Evolutionary conservation across 176 grass and related monocot genomes (phyloP), one percentile per base, ranked within the genome.

Genomic region (Cymbopogon citratus): DNA sequence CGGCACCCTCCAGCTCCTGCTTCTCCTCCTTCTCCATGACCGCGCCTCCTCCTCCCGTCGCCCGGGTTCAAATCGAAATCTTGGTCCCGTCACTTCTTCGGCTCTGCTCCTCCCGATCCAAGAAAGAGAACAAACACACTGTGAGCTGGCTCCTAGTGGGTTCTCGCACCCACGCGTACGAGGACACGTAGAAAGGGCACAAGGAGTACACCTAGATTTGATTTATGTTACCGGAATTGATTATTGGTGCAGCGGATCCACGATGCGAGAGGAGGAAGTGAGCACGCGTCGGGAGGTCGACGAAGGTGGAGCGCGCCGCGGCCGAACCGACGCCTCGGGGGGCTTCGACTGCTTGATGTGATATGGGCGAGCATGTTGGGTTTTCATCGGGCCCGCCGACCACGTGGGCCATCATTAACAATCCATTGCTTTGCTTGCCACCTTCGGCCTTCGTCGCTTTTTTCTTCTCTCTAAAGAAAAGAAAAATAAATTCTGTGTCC

Each of bases 201-300:
- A 34, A 34, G 2, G 2, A 52, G 16, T 21, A 5, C 16, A 21
- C 5, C 16, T 6, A 5, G 45, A 68, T 49, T 77, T 40, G 56
- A 46, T 66, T 34, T 66, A 14, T 34, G 11, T 29, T 11, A 19
- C 24, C 43, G 5, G 29, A 57, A 51, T 68, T 49, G 60, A 40
- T 68, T 12, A 85, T 29, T 7, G 46, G 34, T 2, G 82, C 33
- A 13, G 36, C 15, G 66, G 66, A 64, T 45, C 46, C 78, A 77
- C 49, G 65, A 27, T 5, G 36, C 25, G 7, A 28, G 7, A 28
- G 34, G 34, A 21, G 76, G 9, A 60, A 69, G 44, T 38, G 45
- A 24, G 63, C 77, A 89, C 82, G 77, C 65, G 66, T 74, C 65
- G 54, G 73, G 31, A 40, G 52, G 7, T 36, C 38, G 26, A 12